Evolutionary conservation across 495 filamentous ascomycete genomes (phyloP), one percentile per base, ranked within the genome.

Genomic region (Penicillium antarcticum): DNA sequence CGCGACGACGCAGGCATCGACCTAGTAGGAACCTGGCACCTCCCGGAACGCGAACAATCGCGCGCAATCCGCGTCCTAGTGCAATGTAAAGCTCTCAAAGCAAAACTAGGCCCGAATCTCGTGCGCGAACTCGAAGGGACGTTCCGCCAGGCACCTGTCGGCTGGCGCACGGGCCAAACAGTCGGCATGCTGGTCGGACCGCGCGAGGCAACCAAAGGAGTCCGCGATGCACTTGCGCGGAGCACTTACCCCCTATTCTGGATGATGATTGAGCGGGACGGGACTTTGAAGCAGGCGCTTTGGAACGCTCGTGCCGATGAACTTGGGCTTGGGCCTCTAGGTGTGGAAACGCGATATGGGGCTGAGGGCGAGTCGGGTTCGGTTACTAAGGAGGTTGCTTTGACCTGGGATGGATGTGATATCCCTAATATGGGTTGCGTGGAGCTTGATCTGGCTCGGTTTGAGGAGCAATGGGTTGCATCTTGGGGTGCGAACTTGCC

Each of bases 41-140:
- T 90, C 6, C 83, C 85, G 9, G 49, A 55, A 37, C 59, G 56
- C 18, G 69, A 74, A 4, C 61, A 52, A 38, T 57, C 62, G 44
- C 67, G 43, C 2, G 76, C 82, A 0, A 50, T 94, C 4, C 80
- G 78, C 43, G 81, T 90, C 1, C 57, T 96, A 4, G 72, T 90
- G 17, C 91, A 96, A 63, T 98, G 94, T 73, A 98, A 97, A 70
- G 80, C 80, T 14, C 52, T 77, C 16, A 74, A 73, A 50, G 60
- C 72, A 18, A 80, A 75, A 51, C 60, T 81, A 3, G 76, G 79
- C 0, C 91, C 91, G 19, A 75, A 80, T 32, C 69, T 85, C 39
- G 75, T 95, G 12, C 82, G 94, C 17, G 94, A 97, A 73, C 77
- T 97, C 0, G 90, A 96, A 62, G 94, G 92, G 11, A 80, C 88